Evolutionary conservation across 208 protist species (phyloP), one percentile per base, ranked within the genome.

Genomic region (Trypanosoma boissoni): DNA sequence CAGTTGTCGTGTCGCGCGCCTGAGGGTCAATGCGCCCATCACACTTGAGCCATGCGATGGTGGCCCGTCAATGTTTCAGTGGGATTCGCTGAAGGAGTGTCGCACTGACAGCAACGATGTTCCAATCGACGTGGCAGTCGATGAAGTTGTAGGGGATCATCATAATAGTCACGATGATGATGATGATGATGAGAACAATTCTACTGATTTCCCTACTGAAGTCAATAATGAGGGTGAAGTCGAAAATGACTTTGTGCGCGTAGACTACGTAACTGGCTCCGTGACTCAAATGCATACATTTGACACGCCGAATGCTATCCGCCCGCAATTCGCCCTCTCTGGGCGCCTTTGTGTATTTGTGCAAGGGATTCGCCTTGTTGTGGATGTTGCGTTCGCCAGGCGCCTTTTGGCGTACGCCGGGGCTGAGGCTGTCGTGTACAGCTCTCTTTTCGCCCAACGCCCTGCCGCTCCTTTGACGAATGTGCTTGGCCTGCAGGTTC

Each of bases 221-320:
- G n/a, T n/a, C n/a, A n/a, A n/a, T n/a, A n/a, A n/a, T n/a, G n/a
- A n/a, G n/a, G n/a, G n/a, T n/a, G n/a, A n/a, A n/a, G n/a, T n/a
- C n/a, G n/a, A n/a, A n/a, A n/a, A n/a, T n/a, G n/a, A n/a, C n/a
- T n/a, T n/a, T n/a, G n/a, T n/a, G n/a, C n/a, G n/a, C n/a, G n/a
- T n/a, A 39, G 34, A 6, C 34, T 12, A 6, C 6, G 34, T 12
- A 39, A 12, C 34, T 16, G 6, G 8, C 12, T 16, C 34, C 34
- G 12, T 12, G 34, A 16, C 12, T n/a, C 28, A 42, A 36, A 2
- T 32, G 6, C 58, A 66, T 26, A 24, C 24, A n/a, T 66, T 66
- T 52, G 39, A 42, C 9, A 66, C 59, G 8, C 41, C 23, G 3
- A 58, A 66, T 55, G 51, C 36, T 43, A 42, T 28, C 14, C 39